Conservation (phyloP, 2,329 filamentous ascomycete species). For the Plenodomus lindquistii region DNA sequence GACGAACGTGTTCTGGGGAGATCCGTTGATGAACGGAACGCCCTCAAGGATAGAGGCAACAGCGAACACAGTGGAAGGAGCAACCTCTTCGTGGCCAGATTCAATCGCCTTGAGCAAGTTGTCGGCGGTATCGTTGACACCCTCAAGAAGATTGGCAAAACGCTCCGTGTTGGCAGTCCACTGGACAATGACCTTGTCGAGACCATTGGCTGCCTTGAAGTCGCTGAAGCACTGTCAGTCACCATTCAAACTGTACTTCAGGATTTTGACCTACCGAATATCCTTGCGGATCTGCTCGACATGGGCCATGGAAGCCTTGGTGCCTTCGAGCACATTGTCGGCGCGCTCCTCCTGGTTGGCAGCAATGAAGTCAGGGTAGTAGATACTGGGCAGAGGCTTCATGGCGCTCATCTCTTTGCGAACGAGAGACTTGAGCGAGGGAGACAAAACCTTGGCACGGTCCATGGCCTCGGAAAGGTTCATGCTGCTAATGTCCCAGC, state of each 20-base stretch:
- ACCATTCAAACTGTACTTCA: background rate
- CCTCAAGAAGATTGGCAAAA: constrained; percentile 82
- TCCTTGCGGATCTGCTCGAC: constrained; percentile 92
- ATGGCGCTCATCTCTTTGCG: constrained; percentile 91
- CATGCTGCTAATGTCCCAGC: constrained; percentile 95
- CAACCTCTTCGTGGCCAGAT: constrained; percentile 83
- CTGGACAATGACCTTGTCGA: constrained; percentile 96
- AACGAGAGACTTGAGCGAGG: constrained; percentile 86
- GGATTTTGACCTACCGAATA: constrained; percentile 65
- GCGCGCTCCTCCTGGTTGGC: constrained; percentile 97
- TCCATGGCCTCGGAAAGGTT: constrained; percentile 93
- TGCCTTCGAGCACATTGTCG: constrained; percentile 83
- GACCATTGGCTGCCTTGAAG: constrained; percentile 81
- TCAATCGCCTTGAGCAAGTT: constrained; percentile 90
- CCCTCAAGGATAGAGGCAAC: constrained; percentile 91
- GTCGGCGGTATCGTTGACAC: constrained; percentile 95
- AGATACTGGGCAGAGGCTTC: constrained; percentile 89
- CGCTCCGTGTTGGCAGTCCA: constrained; percentile 99
- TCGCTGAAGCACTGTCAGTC: constrained; percentile 52
- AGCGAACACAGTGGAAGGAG: constrained; percentile 93
- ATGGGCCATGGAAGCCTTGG: constrained; percentile 82
- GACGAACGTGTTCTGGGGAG: constrained; percentile 98
- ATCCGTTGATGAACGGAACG: constrained; percentile 97
- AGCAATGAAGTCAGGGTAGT: constrained; percentile 99
- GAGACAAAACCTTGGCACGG: constrained; percentile 91